A percentile compares a stretch with the other conserved stretches of the same genome.
Conservation (phyloP, 192 early-diverging fungal genomes). For the Coemansia sp. region DNA sequence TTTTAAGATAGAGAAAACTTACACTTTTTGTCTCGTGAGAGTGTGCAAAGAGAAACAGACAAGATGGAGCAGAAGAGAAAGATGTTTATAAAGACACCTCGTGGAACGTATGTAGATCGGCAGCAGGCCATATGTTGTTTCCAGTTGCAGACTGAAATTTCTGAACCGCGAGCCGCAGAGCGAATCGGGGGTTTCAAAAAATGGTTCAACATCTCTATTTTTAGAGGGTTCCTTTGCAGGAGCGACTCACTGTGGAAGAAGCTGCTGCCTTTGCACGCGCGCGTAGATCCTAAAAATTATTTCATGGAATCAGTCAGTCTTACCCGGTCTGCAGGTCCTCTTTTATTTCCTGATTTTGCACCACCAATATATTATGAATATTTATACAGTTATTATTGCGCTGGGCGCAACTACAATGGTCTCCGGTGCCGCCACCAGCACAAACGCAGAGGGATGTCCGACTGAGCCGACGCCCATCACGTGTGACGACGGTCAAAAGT, state of each 20-base stretch:
- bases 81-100: not conserved
- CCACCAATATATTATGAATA: not conserved
- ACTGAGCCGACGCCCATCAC: conserved; percentile 14
- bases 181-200: not conserved
- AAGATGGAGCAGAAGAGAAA: conserved; percentile 1
- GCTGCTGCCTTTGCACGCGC: not conserved
- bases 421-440: conserved; percentile 4
- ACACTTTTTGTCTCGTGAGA: not conserved
- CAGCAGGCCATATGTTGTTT: not conserved
- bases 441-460: conserved; percentile 17
- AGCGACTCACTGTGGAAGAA: not conserved
- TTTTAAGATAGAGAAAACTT: not conserved
- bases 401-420: conserved; percentile 3
- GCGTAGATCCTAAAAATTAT: not conserved
- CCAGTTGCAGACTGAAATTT: not conserved
- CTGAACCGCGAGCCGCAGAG: not conserved
- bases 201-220: not conserved
- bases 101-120: not conserved
- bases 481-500: conserved; percentile 25
- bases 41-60: not conserved
- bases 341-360: not conserved
- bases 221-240: not conserved
- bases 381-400: not conserved
- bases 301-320: not conserved
- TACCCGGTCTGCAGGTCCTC: not conserved